Evolutionary conservation across 257 asterid genomes (phyloP).

Genomic region (Sherardia arvensis): DNA sequence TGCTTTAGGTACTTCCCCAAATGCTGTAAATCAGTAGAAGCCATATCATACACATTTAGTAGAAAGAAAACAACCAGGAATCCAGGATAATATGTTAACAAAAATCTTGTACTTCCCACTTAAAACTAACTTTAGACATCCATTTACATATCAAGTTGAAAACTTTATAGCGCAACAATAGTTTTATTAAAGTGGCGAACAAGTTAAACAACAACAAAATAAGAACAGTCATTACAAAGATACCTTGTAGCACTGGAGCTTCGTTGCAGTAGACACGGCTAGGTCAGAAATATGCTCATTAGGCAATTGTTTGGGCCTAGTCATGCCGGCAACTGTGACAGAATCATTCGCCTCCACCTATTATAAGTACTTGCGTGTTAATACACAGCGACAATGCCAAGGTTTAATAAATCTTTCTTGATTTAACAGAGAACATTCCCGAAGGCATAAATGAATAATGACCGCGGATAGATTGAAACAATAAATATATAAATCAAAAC

Average conservation of each 20-base stretch:
- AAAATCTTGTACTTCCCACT: background rate
- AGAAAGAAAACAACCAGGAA: background rate
- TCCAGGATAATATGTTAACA: background rate
- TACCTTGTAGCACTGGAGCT: conserved; percentile 93
- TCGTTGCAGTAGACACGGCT: conserved; percentile 90
- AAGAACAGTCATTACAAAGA: conserved; percentile 1
- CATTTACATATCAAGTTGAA: background rate
- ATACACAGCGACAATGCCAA: background rate
- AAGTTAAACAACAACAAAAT: conserved; percentile 1
- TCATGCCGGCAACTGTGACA: conserved; percentile 94
- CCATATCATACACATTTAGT: background rate
- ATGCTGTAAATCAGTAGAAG: conserved; percentile 40
- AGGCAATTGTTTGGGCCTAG: conserved; percentile 84
- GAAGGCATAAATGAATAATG: background rate
- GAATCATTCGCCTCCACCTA: conserved; percentile 96
- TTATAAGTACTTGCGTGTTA: conserved; percentile 12
- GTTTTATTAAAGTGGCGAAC: too few species aligned
- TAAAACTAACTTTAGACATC: background rate
- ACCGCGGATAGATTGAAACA: too few species aligned
- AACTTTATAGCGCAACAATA: background rate
- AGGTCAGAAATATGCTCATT: conserved; percentile 83
- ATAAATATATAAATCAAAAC: too few species aligned
- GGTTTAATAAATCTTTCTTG: background rate
- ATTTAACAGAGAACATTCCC: background rate
- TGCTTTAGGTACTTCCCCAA: conserved; percentile 94